Percentiles rank a stretch among this genome's conserved stretches.
Conservation (phyloP, 148 eudicot genomes). For the Simmondsia chinensis region DNA sequence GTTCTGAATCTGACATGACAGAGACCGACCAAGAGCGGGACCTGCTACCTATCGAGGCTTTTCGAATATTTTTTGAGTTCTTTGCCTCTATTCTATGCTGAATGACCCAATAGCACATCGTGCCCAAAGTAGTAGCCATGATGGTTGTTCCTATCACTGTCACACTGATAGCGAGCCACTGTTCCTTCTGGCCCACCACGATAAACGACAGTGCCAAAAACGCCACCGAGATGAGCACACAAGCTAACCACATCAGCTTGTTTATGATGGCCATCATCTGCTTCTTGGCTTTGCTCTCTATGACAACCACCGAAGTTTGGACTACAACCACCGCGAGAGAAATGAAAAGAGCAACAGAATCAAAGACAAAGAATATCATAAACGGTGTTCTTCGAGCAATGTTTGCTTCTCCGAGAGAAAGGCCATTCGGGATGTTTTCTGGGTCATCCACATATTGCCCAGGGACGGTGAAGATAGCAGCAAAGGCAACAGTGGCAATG, state of each 20-base stretch:
- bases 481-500: slow-evolving; percentile 79
- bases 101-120: slow-evolving; percentile 78
- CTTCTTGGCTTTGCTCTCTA: slow-evolving; percentile 86
- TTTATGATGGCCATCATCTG: slow-evolving; percentile 85
- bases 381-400: slow-evolving; percentile 48
- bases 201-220: slow-evolving; percentile 63
- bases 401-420: slow-evolving; percentile 63
- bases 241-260: slow-evolving; percentile 88
- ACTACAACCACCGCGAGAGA: slow-evolving; percentile 82
- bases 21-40: slow-evolving; percentile 37
- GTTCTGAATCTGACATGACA: slow-evolving; percentile 40
- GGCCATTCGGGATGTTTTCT: slow-evolving; percentile 29
- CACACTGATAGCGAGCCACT: slow-evolving; percentile 66
- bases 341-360: slow-evolving; percentile 70
- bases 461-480: slow-evolving; percentile 69
- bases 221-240: slow-evolving; percentile 66
- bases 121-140: slow-evolving; percentile 63
- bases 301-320: slow-evolving; percentile 72
- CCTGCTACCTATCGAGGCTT: slow-evolving; percentile 32
- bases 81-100: slow-evolving; percentile 60
- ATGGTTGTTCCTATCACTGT: slow-evolving; percentile 61
- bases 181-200: slow-evolving; percentile 53
- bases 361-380: slow-evolving; percentile 52
- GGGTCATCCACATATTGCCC: slow-evolving; percentile 69
- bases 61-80: slow-evolving; percentile 36